Conservation (phyloP, 805 yeast genomes). For the Saccharomyces jurei region DNA sequence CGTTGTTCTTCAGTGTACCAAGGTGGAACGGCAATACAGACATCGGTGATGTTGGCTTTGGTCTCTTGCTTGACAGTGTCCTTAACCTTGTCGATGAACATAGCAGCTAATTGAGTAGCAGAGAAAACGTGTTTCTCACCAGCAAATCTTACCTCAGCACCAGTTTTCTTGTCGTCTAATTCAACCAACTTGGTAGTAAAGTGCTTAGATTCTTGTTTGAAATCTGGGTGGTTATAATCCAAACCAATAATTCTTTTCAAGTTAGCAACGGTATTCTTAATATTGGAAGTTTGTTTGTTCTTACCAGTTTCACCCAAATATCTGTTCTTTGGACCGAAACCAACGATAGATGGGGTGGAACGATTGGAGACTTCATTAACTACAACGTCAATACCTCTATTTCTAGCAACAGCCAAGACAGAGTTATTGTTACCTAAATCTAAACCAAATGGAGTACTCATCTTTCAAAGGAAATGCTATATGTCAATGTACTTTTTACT, state of each 20-base stretch:
- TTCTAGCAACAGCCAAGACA: slow-evolving; percentile 90
- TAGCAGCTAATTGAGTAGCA: slow-evolving; percentile 84
- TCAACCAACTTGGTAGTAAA: slow-evolving; percentile 65
- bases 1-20: slow-evolving; percentile 97
- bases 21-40: slow-evolving; percentile 87
- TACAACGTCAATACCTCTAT: slow-evolving; percentile 95
- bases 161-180: slow-evolving; percentile 61
- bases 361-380: slow-evolving; percentile 98
- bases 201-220: slow-evolving; percentile 62
- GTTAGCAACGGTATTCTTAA: slow-evolving; percentile 91
- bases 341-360: slow-evolving; percentile 84
- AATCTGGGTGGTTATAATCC: slow-evolving; percentile 55
- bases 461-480: slow-evolving; percentile 22
- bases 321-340: slow-evolving; percentile 83
- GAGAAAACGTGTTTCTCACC: slow-evolving; percentile 74
- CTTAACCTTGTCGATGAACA: slow-evolving; percentile 89
- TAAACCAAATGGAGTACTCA: slow-evolving; percentile 94
- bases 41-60: slow-evolving; percentile 67
- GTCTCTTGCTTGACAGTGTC: slow-evolving; percentile 71
- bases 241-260: slow-evolving; percentile 87
- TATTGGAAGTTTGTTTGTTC: slow-evolving; percentile 90
- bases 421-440: slow-evolving; percentile 94
- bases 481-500: slow-evolving; percentile 1
- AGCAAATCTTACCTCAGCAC: slow-evolving; percentile 75
- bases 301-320: slow-evolving; percentile 90